A percentile compares a stretch with the other conserved stretches of the same genome.
Conservation (phyloP, 371 early-diverging fungal species). For the Mortierella sp. region DNA sequence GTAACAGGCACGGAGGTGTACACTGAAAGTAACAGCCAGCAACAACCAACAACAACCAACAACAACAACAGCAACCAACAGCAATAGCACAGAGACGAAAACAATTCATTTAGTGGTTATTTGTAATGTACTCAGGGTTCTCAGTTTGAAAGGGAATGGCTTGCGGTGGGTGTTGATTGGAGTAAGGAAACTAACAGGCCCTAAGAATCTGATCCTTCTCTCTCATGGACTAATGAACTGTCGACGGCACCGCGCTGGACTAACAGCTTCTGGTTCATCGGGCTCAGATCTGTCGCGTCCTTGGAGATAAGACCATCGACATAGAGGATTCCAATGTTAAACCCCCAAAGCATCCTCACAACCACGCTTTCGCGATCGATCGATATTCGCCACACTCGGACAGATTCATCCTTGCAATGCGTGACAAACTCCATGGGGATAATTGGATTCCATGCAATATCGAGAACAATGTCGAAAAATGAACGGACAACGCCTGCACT, state of each 20-base stretch:
- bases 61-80: too few relatives aligned
- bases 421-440: background rate
- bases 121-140: too few relatives aligned
- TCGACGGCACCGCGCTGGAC: background rate
- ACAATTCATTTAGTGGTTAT: too few relatives aligned
- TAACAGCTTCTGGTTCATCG: background rate
- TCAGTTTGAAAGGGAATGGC: too few relatives aligned
- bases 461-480: background rate
- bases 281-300: background rate
- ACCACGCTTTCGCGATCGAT: background rate
- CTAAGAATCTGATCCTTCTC: too few relatives aligned
- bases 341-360: background rate
- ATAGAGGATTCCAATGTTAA: background rate
- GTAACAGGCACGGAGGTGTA: too few relatives aligned
- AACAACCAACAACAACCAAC: too few relatives aligned
- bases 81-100: too few relatives aligned
- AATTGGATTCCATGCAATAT: background rate
- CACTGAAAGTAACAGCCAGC: too few relatives aligned
- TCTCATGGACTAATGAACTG: too few relatives aligned
- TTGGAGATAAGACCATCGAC: background rate
- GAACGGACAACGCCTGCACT: background rate
- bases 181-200: too few relatives aligned
- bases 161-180: too few relatives aligned
- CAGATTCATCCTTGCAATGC: background rate
- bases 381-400: background rate